A percentile compares a stretch with the other conserved stretches of the same genome.
phyloP scores from a whole-genome alignment of 2,329 filamentous ascomycete genomes.

The Pseudogymnoascus sp. region DNA sequence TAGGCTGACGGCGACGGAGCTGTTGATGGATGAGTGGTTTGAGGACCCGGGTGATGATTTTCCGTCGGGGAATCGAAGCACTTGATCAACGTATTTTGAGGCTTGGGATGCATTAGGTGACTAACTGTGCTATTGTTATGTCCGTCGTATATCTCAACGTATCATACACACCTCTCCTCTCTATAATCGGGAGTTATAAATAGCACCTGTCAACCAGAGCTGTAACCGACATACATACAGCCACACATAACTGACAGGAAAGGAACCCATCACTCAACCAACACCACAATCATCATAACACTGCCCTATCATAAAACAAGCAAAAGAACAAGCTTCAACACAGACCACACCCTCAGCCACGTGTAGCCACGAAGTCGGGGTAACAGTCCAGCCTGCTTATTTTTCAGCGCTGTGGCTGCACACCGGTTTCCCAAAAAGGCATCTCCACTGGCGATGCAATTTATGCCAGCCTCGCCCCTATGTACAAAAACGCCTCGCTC shows the following conservation, averaged over 20 bases:
- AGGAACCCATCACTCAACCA: too few relatives aligned
- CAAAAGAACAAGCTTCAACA: background rate
- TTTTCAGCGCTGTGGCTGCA: background rate
- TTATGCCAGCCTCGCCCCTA: background rate
- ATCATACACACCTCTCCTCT: background rate
- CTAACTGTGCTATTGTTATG: background rate
- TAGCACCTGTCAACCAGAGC: background rate
- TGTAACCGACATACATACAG: background rate
- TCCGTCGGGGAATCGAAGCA: background rate
- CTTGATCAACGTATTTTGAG: background rate
- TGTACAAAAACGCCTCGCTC: background rate
- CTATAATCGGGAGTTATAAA: background rate
- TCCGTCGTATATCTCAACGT: background rate
- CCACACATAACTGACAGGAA: background rate
- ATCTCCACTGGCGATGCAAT: background rate
- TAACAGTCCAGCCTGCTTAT: background rate
- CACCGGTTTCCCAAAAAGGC: background rate
- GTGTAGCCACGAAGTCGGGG: background rate
- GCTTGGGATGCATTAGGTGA: background rate
- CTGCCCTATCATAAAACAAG: too few relatives aligned
- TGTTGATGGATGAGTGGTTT: constrained; percentile 21
- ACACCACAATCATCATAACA: too few relatives aligned
- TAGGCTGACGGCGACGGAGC: constrained; percentile 21
- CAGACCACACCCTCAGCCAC: background rate
- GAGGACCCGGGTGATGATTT: background rate